phyloP scores from a whole-genome alignment of 352 stramenopile genomes.

The Phytophthora colocasiae region DNA sequence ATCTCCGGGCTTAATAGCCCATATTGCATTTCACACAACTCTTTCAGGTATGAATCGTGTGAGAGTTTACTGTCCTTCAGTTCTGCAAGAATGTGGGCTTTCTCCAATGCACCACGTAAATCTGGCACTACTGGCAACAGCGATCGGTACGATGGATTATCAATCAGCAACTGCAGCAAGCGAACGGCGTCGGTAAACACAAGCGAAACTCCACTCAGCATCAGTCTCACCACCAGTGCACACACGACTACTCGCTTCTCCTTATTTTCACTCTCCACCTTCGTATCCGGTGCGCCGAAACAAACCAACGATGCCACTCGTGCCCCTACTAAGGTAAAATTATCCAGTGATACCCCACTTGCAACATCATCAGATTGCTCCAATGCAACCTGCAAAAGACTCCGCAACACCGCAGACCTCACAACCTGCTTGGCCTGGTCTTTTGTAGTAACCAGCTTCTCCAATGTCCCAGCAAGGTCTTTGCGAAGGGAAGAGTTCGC shows the following conservation, averaged over 20 bases:
- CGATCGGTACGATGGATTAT: constrained; percentile 31
- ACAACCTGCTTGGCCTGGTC: constrained; percentile 59
- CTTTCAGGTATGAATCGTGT: constrained; percentile 54
- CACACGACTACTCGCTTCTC: constrained; percentile 37
- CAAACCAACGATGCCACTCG: constrained; percentile 39
- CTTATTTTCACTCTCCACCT: constrained; percentile 1
- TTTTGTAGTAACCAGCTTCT: constrained; percentile 44
- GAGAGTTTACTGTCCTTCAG: constrained; percentile 44
- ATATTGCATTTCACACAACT: constrained; percentile 53
- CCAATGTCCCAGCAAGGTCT: constrained; percentile 42
- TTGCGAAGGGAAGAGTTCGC: constrained; percentile 30
- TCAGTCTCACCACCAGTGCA: constrained; percentile 55
- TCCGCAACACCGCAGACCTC: constrained; percentile 44
- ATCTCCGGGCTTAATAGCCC: constrained; percentile 53
- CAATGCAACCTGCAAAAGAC: constrained; percentile 56
- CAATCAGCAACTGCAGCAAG: constrained; percentile 69
- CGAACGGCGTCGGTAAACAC: constrained; percentile 64
- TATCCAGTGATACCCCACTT: constrained; percentile 20
- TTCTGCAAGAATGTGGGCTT: constrained; percentile 43
- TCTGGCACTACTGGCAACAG: constrained; percentile 48
- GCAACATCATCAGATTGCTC: constrained; percentile 20
- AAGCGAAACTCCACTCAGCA: constrained; percentile 62
- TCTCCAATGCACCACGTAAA: constrained; percentile 68
- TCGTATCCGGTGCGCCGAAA: constrained; percentile 17
- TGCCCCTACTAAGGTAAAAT: constrained; percentile 22